phyloP scores from a whole-genome alignment of 139 green algal species.

The Chlorella sp. region DNA sequence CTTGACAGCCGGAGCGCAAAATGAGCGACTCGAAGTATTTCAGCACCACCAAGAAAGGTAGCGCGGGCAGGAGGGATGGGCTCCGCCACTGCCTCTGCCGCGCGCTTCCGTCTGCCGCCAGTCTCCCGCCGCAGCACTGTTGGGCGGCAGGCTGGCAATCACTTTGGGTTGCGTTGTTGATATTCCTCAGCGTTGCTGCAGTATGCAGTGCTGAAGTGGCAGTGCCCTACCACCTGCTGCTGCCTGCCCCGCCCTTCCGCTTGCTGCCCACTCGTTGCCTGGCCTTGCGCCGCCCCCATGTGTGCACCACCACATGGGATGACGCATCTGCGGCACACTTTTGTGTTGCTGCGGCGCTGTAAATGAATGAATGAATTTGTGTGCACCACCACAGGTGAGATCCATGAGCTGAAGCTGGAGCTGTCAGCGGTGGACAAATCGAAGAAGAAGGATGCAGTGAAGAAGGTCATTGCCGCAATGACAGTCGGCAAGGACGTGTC shows the following conservation, averaged over 20 bases:
- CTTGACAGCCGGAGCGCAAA: not conserved
- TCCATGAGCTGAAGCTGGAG: conserved; percentile 96
- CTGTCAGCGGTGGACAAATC: conserved; percentile 84
- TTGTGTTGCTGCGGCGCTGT: no score
- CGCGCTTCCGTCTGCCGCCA: no score
- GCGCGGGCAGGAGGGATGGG: no score
- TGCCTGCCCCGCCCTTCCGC: not conserved
- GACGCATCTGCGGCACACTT: no score
- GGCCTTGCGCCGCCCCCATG: not conserved
- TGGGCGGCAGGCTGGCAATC: no score
- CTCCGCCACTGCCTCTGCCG: no score
- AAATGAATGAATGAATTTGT: no score
- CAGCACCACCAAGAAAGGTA: conserved; percentile 94
- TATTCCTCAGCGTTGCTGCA: no score
- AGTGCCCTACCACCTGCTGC: not conserved
- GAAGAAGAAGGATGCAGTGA: conserved; percentile 97
- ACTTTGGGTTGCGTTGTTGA: no score
- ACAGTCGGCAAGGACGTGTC: conserved; percentile 88
- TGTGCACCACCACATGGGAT: not conserved
- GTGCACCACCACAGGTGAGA: conserved; percentile 78
- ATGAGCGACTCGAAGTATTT: conserved; percentile 93
- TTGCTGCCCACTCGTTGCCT: not conserved
- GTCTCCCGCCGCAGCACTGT: no score
- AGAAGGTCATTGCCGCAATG: conserved; percentile 98
- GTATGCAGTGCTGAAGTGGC: not conserved